Percentiles rank a stretch among this genome's conserved stretches.
Evolutionary conservation across 768 basidiomycete genomes (phyloP).

Genomic region (Harrya chromipes): DNA sequence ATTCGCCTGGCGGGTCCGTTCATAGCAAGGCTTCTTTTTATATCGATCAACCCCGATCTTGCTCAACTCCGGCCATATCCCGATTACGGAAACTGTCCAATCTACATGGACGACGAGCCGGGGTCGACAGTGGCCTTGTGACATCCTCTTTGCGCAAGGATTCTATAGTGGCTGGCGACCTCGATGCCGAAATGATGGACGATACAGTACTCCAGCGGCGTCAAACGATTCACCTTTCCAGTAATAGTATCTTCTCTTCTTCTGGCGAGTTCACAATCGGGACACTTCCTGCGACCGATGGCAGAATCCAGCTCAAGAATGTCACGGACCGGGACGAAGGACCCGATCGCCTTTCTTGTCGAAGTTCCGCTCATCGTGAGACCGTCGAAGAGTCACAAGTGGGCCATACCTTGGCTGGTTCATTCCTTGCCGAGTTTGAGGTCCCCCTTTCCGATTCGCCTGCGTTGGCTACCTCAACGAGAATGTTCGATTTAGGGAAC

Average conservation of each 20-base stretch:
- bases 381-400: background rate
- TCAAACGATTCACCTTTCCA: constrained; percentile 19
- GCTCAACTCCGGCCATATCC: constrained; percentile 24
- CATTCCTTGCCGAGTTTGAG: constrained; percentile 19
- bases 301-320: background rate
- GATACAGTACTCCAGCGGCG: background rate
- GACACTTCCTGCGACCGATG: constrained; percentile 1
- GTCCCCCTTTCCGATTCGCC: constrained; percentile 12
- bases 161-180: background rate
- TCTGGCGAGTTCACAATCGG: constrained; percentile 27
- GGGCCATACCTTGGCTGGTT: background rate
- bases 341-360: background rate
- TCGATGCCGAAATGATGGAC: constrained; percentile 25
- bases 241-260: constrained; percentile 30
- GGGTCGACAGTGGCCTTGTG: background rate
- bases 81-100: constrained; percentile 1
- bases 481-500: background rate
- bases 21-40: constrained; percentile 18
- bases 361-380: background rate
- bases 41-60: constrained; percentile 19
- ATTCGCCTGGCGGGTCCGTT: constrained; percentile 5
- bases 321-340: background rate
- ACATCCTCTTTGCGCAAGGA: background rate
- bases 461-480: background rate
- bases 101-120: background rate